Base-by-base conservation (phyloP, 768 basidiomycete species). In the Pleurotus citrinopileatus region DNA sequence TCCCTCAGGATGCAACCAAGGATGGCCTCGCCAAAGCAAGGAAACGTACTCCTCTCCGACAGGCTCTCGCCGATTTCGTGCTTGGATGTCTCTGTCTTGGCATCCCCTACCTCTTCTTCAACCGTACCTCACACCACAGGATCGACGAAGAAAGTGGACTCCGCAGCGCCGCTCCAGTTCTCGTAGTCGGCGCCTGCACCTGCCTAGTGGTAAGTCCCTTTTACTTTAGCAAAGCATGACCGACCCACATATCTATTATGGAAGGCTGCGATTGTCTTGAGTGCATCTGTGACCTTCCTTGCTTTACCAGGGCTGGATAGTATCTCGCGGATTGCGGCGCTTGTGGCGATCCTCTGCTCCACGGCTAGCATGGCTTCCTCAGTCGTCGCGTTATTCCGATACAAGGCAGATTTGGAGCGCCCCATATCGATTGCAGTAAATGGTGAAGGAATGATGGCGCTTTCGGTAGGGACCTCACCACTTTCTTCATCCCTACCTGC, bases 201-300 rank as follows among this genome's bases (percentile, higher is more conserved):
- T 84, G 82, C 56, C 67, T 87, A 9, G 77, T 83, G 63, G 86
- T 86, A 67, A 72, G 84, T 73, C 52, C 36, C 22, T 29, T 20
- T 51, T 38, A 29, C 27, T 38, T 17, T 46, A 20, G 54, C 32
- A 38, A 19, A 34, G 52, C 32, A 19, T 37, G 53, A 52, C 48
- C 26, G 36, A 58, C 29, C 23, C 53, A 53, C 57, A n/a, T 59
- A 53, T 60, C 56, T 38, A 17, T 55, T 40, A 23, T 20, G 57
- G 44, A 66, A 92, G 90, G 88, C 89, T 61, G 90, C 90, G 25
- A 78, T 91, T 55, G 77, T 91, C 20, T 72, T 92, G 55, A 91
- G 91, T 60, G 86, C 89, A 27, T 88, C 89, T 36, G 86, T 91
- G 54, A 91, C 89, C 23, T 84, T 91, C 70, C 78, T 93, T 64